phyloP scores from a whole-genome alignment of 2,329 filamentous ascomycete genomes.

The Paradendryphiella salina region DNA sequence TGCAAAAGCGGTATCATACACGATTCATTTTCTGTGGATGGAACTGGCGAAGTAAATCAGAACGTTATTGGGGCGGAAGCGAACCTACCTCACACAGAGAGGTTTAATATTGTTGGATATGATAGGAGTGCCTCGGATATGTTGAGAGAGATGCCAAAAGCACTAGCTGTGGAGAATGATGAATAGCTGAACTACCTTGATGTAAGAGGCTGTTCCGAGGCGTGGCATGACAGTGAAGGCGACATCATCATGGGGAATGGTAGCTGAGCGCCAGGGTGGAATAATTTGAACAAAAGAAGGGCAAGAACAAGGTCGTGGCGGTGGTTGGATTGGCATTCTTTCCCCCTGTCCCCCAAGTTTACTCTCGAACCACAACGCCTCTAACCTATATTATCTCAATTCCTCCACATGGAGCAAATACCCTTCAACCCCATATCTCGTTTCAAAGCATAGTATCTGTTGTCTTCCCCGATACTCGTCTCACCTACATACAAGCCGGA shows the following conservation, averaged over 20 bases:
- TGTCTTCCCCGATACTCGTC: too few relatives aligned
- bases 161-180: slow-evolving; percentile 38
- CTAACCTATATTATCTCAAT: too few relatives aligned
- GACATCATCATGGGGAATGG: slow-evolving; percentile 29
- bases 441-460: too few relatives aligned
- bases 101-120: slow-evolving; percentile 15
- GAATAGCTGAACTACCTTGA: slow-evolving; percentile 34
- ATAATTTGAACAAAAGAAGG: too few relatives aligned
- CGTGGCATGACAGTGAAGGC: slow-evolving; percentile 37
- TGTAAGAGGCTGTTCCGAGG: slow-evolving; percentile 30
- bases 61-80: neutral
- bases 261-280: neutral
- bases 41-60: slow-evolving; percentile 4
- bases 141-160: slow-evolving; percentile 22
- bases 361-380: too few relatives aligned
- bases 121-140: slow-evolving; percentile 28
- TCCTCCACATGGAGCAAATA: too few relatives aligned
- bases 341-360: neutral
- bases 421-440: too few relatives aligned
- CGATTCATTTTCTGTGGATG: slow-evolving; percentile 11
- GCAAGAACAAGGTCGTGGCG: neutral
- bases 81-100: neutral
- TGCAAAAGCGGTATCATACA: slow-evolving; percentile 36
- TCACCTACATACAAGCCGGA: slow-evolving; percentile 26
- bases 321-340: neutral